These are phyloP conservation scores for Rhododendron kiyosumense DNA, from an alignment of 148 eudicot genomes.

Conservation along the genomic window DNA sequence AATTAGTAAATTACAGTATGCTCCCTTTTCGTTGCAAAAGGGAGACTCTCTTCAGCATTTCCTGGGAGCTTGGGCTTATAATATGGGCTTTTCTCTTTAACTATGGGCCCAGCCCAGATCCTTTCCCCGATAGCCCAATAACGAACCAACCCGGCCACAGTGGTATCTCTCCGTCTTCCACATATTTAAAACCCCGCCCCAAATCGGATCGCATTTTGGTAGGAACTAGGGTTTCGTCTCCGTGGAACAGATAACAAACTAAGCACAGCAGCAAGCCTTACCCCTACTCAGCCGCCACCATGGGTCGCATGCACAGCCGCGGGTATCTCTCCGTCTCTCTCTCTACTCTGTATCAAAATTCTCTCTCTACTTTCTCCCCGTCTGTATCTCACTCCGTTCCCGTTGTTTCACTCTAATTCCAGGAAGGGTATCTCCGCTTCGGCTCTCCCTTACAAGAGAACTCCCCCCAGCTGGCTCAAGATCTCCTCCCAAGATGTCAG, in stretches of 20 bases:
- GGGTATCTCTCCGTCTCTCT: slow-evolving; percentile 11
- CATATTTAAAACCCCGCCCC: not conserved
- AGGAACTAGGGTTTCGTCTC: slow-evolving; percentile 10
- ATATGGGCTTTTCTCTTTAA: not conserved
- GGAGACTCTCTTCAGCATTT: not conserved
- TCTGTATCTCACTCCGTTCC: not conserved
- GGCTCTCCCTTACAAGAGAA: slow-evolving; percentile 28
- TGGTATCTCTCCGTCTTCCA: not conserved
- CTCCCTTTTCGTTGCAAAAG: not conserved
- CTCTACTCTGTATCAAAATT: not conserved
- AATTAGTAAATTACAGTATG: too few species aligned
- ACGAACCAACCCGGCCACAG: not conserved
- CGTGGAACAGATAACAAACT: not conserved
- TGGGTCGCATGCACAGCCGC: slow-evolving; percentile 33
- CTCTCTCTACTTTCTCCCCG: not conserved
- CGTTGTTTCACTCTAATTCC: not conserved
- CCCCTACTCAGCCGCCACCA: slow-evolving; percentile 11
- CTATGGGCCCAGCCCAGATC: not conserved
- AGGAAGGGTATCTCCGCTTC: slow-evolving; percentile 31
- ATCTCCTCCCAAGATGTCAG: slow-evolving; percentile 20
- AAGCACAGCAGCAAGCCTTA: not conserved
- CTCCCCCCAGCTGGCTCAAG: slow-evolving; percentile 30
- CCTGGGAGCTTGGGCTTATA: not conserved
- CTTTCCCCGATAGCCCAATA: not conserved
- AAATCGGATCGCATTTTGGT: not conserved